Evolutionary conservation across 176 grass and related monocot species (phyloP).

Genomic region (Aegilops longissima): DNA sequence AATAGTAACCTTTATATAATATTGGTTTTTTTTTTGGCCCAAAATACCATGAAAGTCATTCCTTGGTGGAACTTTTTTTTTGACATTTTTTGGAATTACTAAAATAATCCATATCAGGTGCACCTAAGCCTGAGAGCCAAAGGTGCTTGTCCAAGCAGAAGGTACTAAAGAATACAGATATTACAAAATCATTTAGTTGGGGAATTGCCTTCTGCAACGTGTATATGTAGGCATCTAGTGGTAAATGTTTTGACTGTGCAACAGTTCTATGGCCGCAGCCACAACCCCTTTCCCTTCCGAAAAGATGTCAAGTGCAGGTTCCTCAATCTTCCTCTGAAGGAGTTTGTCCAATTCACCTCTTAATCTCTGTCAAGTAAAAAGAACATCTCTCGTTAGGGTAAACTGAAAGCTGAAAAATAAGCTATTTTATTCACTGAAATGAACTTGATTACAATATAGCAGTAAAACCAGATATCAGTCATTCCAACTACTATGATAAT

Average conservation of each 20-base stretch:
- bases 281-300: constrained; percentile 81
- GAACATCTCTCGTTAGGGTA: constrained; percentile 1
- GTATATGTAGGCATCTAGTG: constrained; percentile 32
- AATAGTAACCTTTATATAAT: too few species aligned
- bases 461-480: background rate
- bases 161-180: background rate
- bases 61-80: too few species aligned
- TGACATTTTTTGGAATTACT: too few species aligned
- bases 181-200: background rate
- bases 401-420: background rate
- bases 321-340: constrained; percentile 88
- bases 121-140: too few species aligned
- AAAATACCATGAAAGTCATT: too few species aligned
- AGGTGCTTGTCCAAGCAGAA: too few species aligned
- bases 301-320: constrained; percentile 70
- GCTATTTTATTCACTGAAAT: background rate
- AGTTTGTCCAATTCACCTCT: constrained; percentile 85
- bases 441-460: background rate
- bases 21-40: too few species aligned
- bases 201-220: background rate
- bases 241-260: constrained; percentile 65
- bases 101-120: too few species aligned
- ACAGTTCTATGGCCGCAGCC: constrained; percentile 79
- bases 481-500: background rate
- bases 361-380: constrained; percentile 60